These are phyloP conservation scores for Podospora appendiculata DNA, from an alignment of 495 filamentous ascomycete genomes.

Conservation along the genomic window DNA sequence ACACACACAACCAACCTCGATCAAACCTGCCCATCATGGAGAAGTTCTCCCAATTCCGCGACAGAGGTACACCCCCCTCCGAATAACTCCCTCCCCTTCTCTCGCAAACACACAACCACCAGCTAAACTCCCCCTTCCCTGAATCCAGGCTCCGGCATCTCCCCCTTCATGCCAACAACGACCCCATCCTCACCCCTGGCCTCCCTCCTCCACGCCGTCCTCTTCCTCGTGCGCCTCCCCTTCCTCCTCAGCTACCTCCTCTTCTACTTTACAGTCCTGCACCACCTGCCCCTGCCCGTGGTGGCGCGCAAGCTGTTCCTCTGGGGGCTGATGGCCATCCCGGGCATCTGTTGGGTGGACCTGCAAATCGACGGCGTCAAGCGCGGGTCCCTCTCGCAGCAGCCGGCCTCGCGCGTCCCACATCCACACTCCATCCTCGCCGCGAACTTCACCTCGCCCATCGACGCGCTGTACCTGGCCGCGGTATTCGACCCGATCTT, in stretches of 20 bases:
- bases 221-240: constrained; percentile 76
- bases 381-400: constrained; percentile 60
- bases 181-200: constrained; percentile 51
- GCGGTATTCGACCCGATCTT: constrained; percentile 96
- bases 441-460: constrained; percentile 80
- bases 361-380: constrained; percentile 91
- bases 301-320: constrained; percentile 71
- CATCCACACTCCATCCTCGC: constrained; percentile 73
- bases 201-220: constrained; percentile 54
- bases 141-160: constrained; percentile 78
- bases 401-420: constrained; percentile 62
- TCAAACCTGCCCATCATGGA: constrained; percentile 55
- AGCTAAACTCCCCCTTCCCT: neutral
- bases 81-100: neutral
- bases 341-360: constrained; percentile 96
- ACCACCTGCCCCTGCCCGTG: constrained; percentile 79
- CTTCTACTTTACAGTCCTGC: constrained; percentile 71
- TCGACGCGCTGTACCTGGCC: constrained; percentile 92
- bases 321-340: constrained; percentile 78
- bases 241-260: constrained; percentile 60
- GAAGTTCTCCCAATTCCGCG: constrained; percentile 93
- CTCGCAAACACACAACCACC: constrained; percentile 12
- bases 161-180: constrained; percentile 82
- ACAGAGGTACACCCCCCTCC: constrained; percentile 58
- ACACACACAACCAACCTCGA: neutral